Base-by-base conservation (phyloP, 1,284 basidiomycete species). In the Neonothopanus nambi region DNA sequence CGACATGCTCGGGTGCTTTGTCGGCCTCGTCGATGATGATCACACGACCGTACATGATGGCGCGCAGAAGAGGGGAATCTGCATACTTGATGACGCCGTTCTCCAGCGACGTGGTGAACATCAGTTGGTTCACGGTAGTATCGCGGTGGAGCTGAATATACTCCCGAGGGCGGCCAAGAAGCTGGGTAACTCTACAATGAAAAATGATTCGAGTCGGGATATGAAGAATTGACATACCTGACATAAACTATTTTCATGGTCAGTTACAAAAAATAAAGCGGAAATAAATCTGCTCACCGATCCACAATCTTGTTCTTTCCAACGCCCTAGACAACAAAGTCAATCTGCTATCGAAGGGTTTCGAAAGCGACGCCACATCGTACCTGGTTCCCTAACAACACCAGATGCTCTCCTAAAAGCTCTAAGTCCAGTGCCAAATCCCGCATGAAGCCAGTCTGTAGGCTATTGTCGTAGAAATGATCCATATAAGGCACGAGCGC, bases 251-350 rank as follows among this genome's bases (percentile, higher is more conserved):
- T 21, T n/a, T n/a, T 20, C 13, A 20, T 42, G 3, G 9, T 24
- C 23, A 23, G 23, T 15, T 28, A 42, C 12, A 26, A 15, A 15
- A n/a, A 28, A 9, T 7, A n/a, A 13, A 28, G 13, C 12, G 17
- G 36, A 43, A 28, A 47, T 48, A 11, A 24, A 5, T 6, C 17
- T 9, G 48, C 40, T 48, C 18, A 53, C 52, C 81, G 70, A 64
- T 86, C 84, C 21, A 87, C 72, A 44, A 87, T 77, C 67, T 85
- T 85, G 62, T 86, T 86, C 74, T 85, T 86, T 5, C 84, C 84
- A 15, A 86, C 84, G 38, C 84, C 84, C 78, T 82, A 50, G 1
- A 23, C 8, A 30, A 46, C n/a, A 6, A 39, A 18, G 1, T 20
- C 30, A 33, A 38, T 40, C 41, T 23, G n/a, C 6, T 20, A 38